Evolutionary conservation across 495 filamentous ascomycete species (phyloP).

Genomic region (Lophium mytilinum): DNA sequence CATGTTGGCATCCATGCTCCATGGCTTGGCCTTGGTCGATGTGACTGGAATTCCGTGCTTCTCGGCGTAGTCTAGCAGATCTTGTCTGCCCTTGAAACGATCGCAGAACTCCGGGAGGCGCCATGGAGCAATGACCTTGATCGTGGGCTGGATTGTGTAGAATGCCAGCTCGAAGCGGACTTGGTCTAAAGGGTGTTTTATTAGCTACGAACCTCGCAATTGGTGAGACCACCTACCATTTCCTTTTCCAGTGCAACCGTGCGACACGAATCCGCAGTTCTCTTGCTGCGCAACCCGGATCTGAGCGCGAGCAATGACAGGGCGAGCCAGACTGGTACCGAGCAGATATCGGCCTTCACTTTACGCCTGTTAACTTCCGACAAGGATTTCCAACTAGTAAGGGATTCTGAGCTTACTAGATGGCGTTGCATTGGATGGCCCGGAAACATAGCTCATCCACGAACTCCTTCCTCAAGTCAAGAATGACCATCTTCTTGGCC

Average conservation of each 20-base stretch:
- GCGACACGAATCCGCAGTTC: slow-evolving; percentile 58
- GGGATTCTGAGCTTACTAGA: too few species aligned
- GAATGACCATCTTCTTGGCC: slow-evolving; percentile 54
- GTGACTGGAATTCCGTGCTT: slow-evolving; percentile 75
- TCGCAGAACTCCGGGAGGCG: slow-evolving; percentile 75
- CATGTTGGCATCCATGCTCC: slow-evolving; percentile 82
- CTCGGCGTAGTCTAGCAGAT: slow-evolving; percentile 80
- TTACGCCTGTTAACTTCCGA: too few species aligned
- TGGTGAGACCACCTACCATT: too few species aligned
- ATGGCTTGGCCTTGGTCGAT: slow-evolving; percentile 80
- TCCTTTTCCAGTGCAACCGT: slow-evolving; percentile 84
- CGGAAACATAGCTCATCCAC: slow-evolving; percentile 81
- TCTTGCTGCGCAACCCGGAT: slow-evolving; percentile 63
- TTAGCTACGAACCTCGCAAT: too few species aligned
- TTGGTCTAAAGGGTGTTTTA: too few species aligned
- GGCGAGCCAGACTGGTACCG: slow-evolving; percentile 62
- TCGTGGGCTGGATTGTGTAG: slow-evolving; percentile 54
- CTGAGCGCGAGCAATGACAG: slow-evolving; percentile 80
- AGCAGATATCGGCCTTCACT: slow-evolving; percentile 25
- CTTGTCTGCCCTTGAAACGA: slow-evolving; percentile 73
- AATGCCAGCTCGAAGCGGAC: slow-evolving; percentile 80
- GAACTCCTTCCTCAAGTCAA: slow-evolving; percentile 67
- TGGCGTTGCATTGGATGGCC: slow-evolving; percentile 81
- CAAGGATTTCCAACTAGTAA: too few species aligned
- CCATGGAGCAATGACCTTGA: slow-evolving; percentile 89